A percentile compares a stretch with the other conserved stretches of the same genome.
Evolutionary conservation across 257 asterid genomes (phyloP).

Genomic region (Salvia rosmarinus): DNA sequence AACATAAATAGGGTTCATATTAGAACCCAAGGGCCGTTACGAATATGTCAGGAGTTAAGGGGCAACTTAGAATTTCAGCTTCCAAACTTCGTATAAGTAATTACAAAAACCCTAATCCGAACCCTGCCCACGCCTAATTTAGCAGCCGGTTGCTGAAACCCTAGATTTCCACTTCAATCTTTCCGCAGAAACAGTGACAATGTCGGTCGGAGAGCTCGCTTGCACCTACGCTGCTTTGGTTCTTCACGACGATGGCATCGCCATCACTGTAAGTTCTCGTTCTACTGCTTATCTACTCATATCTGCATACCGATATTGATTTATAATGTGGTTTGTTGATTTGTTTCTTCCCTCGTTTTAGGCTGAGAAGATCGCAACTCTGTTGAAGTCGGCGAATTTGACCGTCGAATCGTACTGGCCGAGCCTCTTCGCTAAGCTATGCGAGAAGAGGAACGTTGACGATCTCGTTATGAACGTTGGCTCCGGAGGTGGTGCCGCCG

Average conservation of each 20-base stretch:
- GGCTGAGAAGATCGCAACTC: no score
- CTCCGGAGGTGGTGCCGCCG: slow-evolving; percentile 4
- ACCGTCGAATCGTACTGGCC: no score
- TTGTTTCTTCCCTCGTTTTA: no score
- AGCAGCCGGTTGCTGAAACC: not conserved
- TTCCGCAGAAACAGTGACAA: not conserved
- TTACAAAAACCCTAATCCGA: no score
- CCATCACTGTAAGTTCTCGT: not conserved
- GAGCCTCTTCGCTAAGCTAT: no score
- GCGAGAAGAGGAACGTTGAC: no score
- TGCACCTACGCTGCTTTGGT: slow-evolving; percentile 1
- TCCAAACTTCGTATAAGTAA: no score
- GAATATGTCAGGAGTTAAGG: not conserved
- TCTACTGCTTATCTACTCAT: not conserved
- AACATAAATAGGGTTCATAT: no score
- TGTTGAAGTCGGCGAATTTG: no score
- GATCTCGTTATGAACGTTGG: not conserved
- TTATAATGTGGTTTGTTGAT: not conserved
- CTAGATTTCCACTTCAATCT: not conserved
- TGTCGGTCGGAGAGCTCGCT: no score
- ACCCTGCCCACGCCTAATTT: not conserved
- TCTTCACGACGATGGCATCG: slow-evolving; percentile 22
- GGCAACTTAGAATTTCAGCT: slow-evolving; percentile 19
- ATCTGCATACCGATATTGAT: not conserved
- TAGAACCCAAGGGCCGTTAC: not conserved